A percentile compares a stretch with the other conserved stretches of the same genome.
These are phyloP conservation scores for Selaginella tamariscina DNA, from an alignment of 75 land plant genomes.

Conservation along the genomic window DNA sequence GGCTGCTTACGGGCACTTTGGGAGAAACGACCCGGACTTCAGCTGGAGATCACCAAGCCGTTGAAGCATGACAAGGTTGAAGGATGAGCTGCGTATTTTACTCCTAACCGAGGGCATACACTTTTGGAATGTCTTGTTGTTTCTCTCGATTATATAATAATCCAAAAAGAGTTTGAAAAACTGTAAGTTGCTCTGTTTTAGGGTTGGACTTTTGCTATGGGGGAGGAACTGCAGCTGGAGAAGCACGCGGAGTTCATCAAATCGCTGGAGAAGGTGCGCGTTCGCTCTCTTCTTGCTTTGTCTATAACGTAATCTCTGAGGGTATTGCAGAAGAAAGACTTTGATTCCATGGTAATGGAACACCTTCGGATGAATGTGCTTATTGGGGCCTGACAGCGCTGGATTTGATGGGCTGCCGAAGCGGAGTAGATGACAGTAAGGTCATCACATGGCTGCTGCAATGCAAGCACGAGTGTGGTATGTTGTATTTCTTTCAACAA, in stretches of 20 bases:
- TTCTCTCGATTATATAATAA: no score
- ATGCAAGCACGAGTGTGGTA: constrained; percentile 75
- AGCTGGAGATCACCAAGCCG: no score
- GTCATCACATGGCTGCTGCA: constrained; percentile 67
- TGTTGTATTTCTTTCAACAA: not conserved
- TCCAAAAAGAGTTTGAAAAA: no score
- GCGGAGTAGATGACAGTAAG: constrained; percentile 42
- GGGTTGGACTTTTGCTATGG: constrained; percentile 20
- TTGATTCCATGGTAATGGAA: constrained; percentile 74
- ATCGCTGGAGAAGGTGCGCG: constrained; percentile 64
- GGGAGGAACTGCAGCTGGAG: constrained; percentile 48
- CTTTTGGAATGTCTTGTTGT: no score
- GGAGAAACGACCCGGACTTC: constrained; percentile 58
- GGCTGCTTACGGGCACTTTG: constrained; percentile 64
- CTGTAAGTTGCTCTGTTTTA: not conserved
- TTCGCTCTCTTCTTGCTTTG: not conserved
- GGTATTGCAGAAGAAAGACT: constrained; percentile 47
- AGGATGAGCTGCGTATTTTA: no score
- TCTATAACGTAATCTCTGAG: not conserved
- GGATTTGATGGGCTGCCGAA: constrained; percentile 56
- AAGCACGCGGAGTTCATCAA: constrained; percentile 73
- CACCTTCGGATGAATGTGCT: constrained; percentile 84
- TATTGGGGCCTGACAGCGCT: constrained; percentile 92
- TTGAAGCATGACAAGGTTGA: no score
- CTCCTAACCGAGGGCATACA: no score